Evolutionary conservation across 192 early-diverging fungal genomes (phyloP).

Genomic region (Entomortierella parvispora): DNA sequence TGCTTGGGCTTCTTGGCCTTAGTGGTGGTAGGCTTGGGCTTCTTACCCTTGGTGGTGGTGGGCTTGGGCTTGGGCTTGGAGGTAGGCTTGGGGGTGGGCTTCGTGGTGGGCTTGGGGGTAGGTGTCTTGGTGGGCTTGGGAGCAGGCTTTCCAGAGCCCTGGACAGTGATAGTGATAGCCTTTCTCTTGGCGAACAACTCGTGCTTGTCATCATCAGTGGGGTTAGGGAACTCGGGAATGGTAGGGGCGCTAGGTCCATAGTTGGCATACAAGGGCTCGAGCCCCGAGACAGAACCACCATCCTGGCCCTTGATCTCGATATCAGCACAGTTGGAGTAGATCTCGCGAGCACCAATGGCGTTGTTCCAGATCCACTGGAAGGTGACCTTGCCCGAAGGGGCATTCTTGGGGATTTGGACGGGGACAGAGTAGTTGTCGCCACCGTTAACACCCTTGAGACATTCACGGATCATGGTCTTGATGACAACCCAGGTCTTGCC

Average conservation of each 20-base stretch:
- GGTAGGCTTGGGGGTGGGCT: neutral
- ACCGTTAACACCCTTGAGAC: constrained; percentile 52
- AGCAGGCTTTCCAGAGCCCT: neutral
- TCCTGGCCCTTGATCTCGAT: constrained; percentile 64
- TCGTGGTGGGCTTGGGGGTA: neutral
- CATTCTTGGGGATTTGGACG: constrained; percentile 46
- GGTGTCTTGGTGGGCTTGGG: neutral
- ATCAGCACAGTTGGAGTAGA: constrained; percentile 83
- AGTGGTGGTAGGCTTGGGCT: no score
- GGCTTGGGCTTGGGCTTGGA: no score
- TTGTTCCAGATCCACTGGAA: constrained; percentile 78
- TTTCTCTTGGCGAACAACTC: constrained; percentile 32
- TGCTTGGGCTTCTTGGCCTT: no score
- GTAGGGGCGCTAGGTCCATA: constrained; percentile 41
- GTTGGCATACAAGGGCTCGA: constrained; percentile 54
- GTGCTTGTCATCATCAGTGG: constrained; percentile 33
- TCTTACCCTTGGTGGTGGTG: no score
- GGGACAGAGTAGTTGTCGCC: constrained; percentile 17
- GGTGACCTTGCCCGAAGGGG: constrained; percentile 49
- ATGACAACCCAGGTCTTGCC: constrained; percentile 74
- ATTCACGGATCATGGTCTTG: constrained; percentile 61
- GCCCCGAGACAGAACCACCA: constrained; percentile 54
- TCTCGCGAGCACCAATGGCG: constrained; percentile 80
- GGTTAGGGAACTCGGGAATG: constrained; percentile 56
- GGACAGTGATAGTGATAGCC: constrained; percentile 28